Evolutionary conservation across 345 rosid genomes (phyloP).

Genomic region (Corchorus olitorius): DNA sequence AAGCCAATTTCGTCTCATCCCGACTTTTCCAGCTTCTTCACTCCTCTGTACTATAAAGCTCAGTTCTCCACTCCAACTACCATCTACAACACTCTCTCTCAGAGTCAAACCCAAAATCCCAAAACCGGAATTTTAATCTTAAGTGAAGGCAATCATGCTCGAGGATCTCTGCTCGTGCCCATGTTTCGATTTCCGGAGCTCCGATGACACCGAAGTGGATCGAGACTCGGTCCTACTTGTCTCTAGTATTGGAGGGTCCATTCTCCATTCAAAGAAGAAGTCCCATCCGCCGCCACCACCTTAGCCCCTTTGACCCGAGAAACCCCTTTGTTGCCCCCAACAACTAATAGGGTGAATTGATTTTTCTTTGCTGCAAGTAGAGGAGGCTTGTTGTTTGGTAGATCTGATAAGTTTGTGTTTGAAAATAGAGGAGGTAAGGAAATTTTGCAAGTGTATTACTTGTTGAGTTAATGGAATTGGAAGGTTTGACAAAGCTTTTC

Average conservation of each 20-base stretch:
- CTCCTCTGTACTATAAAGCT: not conserved
- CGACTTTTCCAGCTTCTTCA: not conserved
- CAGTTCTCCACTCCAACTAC: not conserved
- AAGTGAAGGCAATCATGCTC: not conserved
- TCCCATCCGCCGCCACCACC: no score
- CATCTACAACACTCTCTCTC: no score
- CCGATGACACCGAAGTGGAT: slow-evolving; percentile 32
- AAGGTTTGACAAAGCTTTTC: no score
- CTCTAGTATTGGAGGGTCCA: slow-evolving; percentile 82
- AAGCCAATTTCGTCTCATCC: not conserved
- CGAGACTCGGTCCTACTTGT: slow-evolving; percentile 69
- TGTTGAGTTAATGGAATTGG: no score
- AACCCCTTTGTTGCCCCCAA: no score
- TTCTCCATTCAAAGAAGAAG: slow-evolving; percentile 64
- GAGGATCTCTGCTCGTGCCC: slow-evolving; percentile 44
- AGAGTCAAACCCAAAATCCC: not conserved
- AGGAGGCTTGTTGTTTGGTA: no score
- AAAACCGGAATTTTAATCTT: not conserved
- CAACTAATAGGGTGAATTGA: no score
- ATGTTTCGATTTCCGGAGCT: slow-evolving; percentile 42
- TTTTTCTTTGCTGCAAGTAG: no score
- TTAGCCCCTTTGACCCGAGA: no score
- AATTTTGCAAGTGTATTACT: no score
- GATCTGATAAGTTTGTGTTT: no score
- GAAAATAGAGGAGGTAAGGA: no score